Conservation (phyloP, 148 eudicot species). For the Cornus controversa region DNA sequence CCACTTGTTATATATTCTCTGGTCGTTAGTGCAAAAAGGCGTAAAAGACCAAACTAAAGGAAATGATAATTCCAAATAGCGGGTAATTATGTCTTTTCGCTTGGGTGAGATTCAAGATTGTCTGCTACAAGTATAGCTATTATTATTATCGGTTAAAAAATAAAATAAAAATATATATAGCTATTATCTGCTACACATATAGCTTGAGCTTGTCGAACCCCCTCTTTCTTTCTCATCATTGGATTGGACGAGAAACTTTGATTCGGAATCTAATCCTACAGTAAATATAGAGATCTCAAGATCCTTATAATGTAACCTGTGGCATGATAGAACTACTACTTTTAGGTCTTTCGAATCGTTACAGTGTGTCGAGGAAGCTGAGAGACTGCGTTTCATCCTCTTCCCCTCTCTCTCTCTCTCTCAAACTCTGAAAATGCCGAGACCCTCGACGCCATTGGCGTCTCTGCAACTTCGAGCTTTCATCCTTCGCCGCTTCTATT, state of each 20-base stretch:
- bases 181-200: too few species aligned
- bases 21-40: neutral
- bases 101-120: neutral
- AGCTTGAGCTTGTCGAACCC: too few species aligned
- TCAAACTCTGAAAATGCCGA: slow-evolving; percentile 21
- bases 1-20: slow-evolving; percentile 12
- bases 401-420: slow-evolving; percentile 2
- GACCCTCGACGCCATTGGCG: slow-evolving; percentile 15
- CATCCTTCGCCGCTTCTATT: slow-evolving; percentile 21
- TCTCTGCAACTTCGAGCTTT: slow-evolving; percentile 20
- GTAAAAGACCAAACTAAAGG: neutral
- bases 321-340: neutral
- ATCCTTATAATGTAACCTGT: neutral
- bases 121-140: too few species aligned
- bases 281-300: too few species aligned
- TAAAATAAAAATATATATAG: too few species aligned
- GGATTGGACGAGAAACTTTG: too few species aligned
- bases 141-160: too few species aligned
- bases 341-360: neutral
- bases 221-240: too few species aligned
- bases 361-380: neutral
- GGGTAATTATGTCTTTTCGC: neutral
- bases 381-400: neutral
- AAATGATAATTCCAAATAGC: too few species aligned
- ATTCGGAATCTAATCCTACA: too few species aligned